Conservation (phyloP, 805 yeast species). For the Candida oleophila region DNA sequence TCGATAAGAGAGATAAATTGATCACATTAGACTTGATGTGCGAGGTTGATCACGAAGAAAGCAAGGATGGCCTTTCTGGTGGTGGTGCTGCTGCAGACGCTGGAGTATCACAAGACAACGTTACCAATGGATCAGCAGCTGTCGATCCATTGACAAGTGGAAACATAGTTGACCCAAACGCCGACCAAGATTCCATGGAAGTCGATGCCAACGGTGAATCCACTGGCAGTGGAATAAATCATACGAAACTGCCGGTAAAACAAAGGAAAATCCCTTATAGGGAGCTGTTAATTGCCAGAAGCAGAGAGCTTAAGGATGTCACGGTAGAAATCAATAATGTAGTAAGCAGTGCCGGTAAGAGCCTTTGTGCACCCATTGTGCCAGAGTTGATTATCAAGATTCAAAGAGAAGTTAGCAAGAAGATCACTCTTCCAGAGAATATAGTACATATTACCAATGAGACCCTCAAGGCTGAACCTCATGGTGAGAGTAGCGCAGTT, state of each 20-base stretch:
- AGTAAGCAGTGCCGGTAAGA: background rate
- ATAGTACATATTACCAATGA: background rate
- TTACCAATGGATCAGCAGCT: background rate
- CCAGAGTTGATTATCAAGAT: slow-evolving; percentile 24
- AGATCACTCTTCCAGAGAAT: slow-evolving; percentile 19
- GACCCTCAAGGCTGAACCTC: slow-evolving; percentile 11
- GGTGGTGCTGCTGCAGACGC: slow-evolving; percentile 15
- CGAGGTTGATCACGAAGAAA: slow-evolving; percentile 19
- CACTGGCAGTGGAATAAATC: background rate
- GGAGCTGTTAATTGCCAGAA: slow-evolving; percentile 20
- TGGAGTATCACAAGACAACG: background rate
- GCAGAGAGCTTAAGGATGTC: slow-evolving; percentile 11
- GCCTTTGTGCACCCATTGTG: slow-evolving; percentile 20
- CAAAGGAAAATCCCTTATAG: slow-evolving; percentile 24
- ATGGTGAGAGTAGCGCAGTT: slow-evolving; percentile 1
- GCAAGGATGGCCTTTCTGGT: slow-evolving; percentile 16
- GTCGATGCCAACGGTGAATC: slow-evolving; percentile 5
- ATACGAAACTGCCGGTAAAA: background rate
- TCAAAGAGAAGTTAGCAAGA: slow-evolving; percentile 18
- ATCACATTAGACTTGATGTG: slow-evolving; percentile 20
- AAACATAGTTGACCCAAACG: background rate
- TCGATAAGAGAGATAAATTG: slow-evolving; percentile 27
- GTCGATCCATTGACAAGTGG: background rate
- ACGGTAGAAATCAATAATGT: slow-evolving; percentile 5
- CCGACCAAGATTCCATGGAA: slow-evolving; percentile 5